phyloP scores from a whole-genome alignment of 1,284 basidiomycete species.

The Ustilago shanxiensis region DNA sequence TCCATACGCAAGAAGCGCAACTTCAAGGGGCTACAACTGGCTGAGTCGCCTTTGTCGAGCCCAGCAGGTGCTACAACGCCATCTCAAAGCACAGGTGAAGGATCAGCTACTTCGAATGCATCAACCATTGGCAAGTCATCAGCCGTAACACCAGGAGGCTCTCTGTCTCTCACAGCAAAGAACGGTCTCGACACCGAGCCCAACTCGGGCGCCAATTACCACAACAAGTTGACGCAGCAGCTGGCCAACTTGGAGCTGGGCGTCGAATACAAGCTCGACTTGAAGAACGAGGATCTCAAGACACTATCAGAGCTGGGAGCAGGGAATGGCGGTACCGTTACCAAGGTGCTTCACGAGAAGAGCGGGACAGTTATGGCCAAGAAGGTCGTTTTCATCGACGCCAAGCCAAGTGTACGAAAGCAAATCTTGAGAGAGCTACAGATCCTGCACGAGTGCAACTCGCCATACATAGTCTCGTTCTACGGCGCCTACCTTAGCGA shows the following conservation, averaged over 20 bases:
- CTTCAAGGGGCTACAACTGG: slow-evolving; percentile 67
- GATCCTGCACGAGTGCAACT: slow-evolving; percentile 97
- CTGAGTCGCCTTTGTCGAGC: slow-evolving; percentile 54
- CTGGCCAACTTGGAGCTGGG: slow-evolving; percentile 71
- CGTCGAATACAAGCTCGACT: slow-evolving; percentile 71
- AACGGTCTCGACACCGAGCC: slow-evolving; percentile 39
- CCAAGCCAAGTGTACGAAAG: slow-evolving; percentile 95
- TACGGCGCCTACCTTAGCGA: slow-evolving; percentile 95
- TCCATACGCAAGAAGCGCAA: slow-evolving; percentile 68
- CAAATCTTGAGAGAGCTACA: slow-evolving; percentile 97
- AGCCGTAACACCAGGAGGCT: slow-evolving; percentile 29
- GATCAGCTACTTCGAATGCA: slow-evolving; percentile 29
- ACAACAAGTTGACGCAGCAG: slow-evolving; percentile 65
- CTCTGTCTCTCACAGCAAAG: slow-evolving; percentile 25
- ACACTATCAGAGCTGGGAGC: slow-evolving; percentile 89
- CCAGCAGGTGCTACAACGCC: slow-evolving; percentile 31
- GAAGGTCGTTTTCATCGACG: slow-evolving; percentile 87
- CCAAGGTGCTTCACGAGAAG: slow-evolving; percentile 75
- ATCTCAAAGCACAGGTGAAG: slow-evolving; percentile 23
- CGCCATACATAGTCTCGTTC: slow-evolving; percentile 92
- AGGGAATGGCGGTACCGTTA: slow-evolving; percentile 97
- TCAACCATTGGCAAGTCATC: slow-evolving; percentile 36
- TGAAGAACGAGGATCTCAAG: slow-evolving; percentile 72
- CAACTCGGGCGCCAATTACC: slow-evolving; percentile 54
- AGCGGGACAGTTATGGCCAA: slow-evolving; percentile 67